Conservation (phyloP, 495 filamentous ascomycete species). For the Aspergillus carlsbadensis region DNA sequence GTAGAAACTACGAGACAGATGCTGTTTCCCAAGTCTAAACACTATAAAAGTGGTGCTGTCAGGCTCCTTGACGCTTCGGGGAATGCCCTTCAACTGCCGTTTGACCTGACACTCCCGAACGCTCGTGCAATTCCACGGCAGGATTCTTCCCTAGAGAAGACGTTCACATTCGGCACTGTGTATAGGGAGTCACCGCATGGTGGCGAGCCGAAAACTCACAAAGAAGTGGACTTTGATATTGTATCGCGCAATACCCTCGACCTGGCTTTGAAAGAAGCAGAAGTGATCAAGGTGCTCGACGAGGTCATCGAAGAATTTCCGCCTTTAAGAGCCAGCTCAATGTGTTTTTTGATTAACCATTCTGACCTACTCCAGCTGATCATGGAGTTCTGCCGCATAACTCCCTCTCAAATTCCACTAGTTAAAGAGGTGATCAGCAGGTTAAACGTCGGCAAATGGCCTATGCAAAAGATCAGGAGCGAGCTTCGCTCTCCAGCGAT, state of each 20-base stretch:
- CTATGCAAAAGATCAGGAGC: conserved; percentile 80
- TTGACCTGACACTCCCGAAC: conserved; percentile 86
- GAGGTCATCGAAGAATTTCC: conserved; percentile 86
- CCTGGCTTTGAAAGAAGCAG: conserved; percentile 87
- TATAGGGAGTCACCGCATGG: conserved; percentile 79
- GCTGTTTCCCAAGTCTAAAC: conserved; percentile 76
- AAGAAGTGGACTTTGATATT: conserved; percentile 95
- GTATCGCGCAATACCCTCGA: conserved; percentile 75
- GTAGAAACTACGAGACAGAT: conserved; percentile 72
- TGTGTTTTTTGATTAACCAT: conserved; percentile 94
- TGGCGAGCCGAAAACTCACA: conserved; percentile 74
- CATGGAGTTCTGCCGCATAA: conserved; percentile 84
- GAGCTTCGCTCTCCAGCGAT: conserved; percentile 79
- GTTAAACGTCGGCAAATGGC: conserved; percentile 78
- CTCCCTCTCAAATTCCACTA: conserved; percentile 59
- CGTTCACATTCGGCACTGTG: conserved; percentile 86
- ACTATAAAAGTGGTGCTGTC: conserved; percentile 72
- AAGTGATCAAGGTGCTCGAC: conserved; percentile 91
- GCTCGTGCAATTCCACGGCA: conserved; percentile 81
- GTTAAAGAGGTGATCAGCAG: conserved; percentile 86
- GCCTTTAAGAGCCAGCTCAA: conserved; percentile 61
- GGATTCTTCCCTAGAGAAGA: conserved; percentile 64
- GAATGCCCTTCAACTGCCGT: conserved; percentile 84
- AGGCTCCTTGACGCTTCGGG: conserved; percentile 80
- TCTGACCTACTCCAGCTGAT: conserved; percentile 79